A percentile compares a stretch with the other conserved stretches of the same genome.
Conservation (phyloP, 441 rosid genomes). For the Gossypium aridum region DNA sequence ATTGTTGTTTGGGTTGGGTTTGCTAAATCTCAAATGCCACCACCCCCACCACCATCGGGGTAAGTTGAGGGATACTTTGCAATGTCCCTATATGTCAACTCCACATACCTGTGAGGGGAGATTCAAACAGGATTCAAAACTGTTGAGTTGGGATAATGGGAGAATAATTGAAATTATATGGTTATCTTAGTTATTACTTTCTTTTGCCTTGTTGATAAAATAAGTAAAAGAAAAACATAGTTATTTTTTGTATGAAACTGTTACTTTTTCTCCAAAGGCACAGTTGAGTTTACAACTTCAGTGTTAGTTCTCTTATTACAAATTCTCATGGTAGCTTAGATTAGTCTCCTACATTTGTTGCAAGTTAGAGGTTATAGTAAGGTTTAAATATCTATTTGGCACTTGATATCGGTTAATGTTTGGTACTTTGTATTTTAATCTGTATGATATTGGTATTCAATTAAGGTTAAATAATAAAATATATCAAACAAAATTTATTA, state of each 20-base stretch:
- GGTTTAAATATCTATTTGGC: too few species aligned
- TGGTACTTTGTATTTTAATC: too few species aligned
- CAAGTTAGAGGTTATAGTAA: too few species aligned
- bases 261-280: neutral
- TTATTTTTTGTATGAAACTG: neutral
- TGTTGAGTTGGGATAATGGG: conserved; percentile 1
- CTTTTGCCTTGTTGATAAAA: neutral
- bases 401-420: too few species aligned
- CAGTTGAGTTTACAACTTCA: too few species aligned
- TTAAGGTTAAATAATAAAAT: too few species aligned
- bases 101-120: neutral
- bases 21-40: conserved; percentile 65
- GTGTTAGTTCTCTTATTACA: too few species aligned
- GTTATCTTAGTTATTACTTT: neutral
- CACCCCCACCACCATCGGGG: conserved; percentile 40
- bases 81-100: neutral
- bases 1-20: conserved; percentile 79
- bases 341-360: too few species aligned
- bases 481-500: too few species aligned
- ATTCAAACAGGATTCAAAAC: neutral
- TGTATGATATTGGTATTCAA: too few species aligned
- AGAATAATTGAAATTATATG: neutral
- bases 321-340: too few species aligned
- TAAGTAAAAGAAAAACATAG: too few species aligned
- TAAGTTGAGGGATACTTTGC: conserved; percentile 17